Evolutionary conservation across 208 protist genomes (phyloP).

Genomic region (Trypanosomatidae sp.): DNA sequence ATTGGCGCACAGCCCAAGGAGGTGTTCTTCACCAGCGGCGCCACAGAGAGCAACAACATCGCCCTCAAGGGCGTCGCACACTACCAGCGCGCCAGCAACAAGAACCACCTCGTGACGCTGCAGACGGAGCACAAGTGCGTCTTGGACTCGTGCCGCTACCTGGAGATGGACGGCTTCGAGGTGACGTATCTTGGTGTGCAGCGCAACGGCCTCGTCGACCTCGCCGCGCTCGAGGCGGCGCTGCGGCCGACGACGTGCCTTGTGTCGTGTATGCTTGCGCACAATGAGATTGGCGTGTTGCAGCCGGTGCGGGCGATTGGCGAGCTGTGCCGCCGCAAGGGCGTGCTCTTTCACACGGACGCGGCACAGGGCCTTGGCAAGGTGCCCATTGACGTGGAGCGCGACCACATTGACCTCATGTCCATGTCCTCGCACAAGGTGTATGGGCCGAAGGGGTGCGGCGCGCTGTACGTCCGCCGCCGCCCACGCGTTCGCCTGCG

Average conservation of each 20-base stretch:
- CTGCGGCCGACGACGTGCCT: constrained; percentile 93
- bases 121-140: constrained; percentile 99
- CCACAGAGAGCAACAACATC: constrained; percentile 99
- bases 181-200: constrained; percentile 97
- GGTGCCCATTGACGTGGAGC: constrained; percentile 95
- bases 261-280: constrained; percentile 97
- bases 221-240: constrained; percentile 84
- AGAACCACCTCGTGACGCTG: constrained; percentile 98
- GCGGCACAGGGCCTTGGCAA: constrained; percentile 97
- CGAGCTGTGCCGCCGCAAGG: constrained; percentile 87
- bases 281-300: constrained; percentile 99
- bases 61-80: constrained; percentile 98
- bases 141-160: constrained; percentile 95
- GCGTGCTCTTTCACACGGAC: constrained; percentile 98
- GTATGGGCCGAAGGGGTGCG: constrained; percentile 95
- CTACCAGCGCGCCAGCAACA: constrained; percentile 91
- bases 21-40: constrained; percentile 99
- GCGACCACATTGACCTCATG: constrained; percentile 95
- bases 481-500: constrained; percentile 95
- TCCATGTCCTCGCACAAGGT: constrained; percentile 98
- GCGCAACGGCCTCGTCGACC: constrained; percentile 94
- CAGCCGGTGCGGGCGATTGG: constrained; percentile 96
- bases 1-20: constrained; percentile 96
- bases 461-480: constrained; percentile 80
- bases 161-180: constrained; percentile 94